These are phyloP conservation scores for Cyclocybe cylindracea DNA, from an alignment of 768 basidiomycete species.

Conservation along the genomic window DNA sequence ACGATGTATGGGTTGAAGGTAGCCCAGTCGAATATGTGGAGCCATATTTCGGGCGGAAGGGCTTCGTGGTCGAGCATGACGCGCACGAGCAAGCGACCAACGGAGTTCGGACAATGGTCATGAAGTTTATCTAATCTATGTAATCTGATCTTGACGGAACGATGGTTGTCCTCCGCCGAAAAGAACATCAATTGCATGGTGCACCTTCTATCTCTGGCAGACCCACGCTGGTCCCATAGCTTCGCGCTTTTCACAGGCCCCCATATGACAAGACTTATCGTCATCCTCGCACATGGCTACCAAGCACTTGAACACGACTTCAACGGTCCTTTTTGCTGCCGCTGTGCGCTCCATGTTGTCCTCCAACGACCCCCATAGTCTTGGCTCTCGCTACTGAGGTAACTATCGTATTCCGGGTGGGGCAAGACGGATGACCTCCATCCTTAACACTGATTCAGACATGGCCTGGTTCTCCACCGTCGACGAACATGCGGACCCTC, in stretches of 20 bases:
- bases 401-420: no score
- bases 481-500: background rate
- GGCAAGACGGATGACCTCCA: no score
- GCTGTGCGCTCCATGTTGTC: no score
- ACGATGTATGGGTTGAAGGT: constrained; percentile 28
- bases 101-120: background rate
- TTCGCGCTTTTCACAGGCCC: no score
- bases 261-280: no score
- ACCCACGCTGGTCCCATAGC: background rate
- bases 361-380: no score
- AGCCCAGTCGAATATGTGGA: constrained; percentile 49
- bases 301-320: no score
- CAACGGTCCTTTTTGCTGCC: no score
- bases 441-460: no score
- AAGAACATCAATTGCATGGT: background rate
- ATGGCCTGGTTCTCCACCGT: background rate
- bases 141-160: background rate
- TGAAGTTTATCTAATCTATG: constrained; percentile 9
- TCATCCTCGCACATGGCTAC: no score
- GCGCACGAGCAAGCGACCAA: background rate
- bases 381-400: no score
- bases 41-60: constrained; percentile 58
- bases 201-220: background rate
- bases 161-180: no score
- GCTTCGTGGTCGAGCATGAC: constrained; percentile 18